These are phyloP conservation scores for Boletus rubropictus DNA, from an alignment of 768 basidiomycete genomes.

Conservation along the genomic window DNA sequence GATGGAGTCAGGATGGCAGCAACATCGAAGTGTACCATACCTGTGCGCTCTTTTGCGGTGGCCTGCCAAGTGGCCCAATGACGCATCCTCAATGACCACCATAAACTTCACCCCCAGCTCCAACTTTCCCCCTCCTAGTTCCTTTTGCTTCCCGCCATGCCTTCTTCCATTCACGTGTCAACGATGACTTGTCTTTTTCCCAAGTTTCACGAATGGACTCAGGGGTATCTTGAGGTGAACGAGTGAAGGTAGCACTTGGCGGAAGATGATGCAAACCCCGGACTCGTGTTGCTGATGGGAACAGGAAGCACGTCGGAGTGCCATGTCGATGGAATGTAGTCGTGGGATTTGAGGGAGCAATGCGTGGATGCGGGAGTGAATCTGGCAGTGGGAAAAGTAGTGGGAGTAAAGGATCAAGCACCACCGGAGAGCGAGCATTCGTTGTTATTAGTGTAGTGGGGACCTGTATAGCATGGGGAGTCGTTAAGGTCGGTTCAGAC, in stretches of 20 bases:
- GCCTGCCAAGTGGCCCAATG: background rate
- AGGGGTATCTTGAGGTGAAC: slow-evolving; percentile 22
- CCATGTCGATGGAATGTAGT: slow-evolving; percentile 5
- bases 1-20: background rate
- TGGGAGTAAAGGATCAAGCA: slow-evolving; percentile 48
- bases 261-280: slow-evolving; percentile 44
- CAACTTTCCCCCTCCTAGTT: slow-evolving; percentile 48
- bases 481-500: slow-evolving; percentile 5
- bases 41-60: background rate
- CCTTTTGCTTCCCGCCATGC: slow-evolving; percentile 72
- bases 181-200: slow-evolving; percentile 60
- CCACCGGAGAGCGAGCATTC: slow-evolving; percentile 20
- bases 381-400: slow-evolving; percentile 56
- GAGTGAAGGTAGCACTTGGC: slow-evolving; percentile 13
- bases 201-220: slow-evolving; percentile 56
- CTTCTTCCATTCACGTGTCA: slow-evolving; percentile 76
- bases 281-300: slow-evolving; percentile 36
- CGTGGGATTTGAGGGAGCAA: slow-evolving; percentile 12
- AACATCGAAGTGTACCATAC: background rate
- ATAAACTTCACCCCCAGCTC: slow-evolving; percentile 31
- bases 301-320: slow-evolving; percentile 21
- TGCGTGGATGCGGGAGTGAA: slow-evolving; percentile 13
- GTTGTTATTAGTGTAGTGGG: slow-evolving; percentile 1
- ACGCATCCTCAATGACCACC: slow-evolving; percentile 10
- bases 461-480: background rate